phyloP scores from a whole-genome alignment of 78 protist genomes.

The Dictyostelium purpureum region DNA sequence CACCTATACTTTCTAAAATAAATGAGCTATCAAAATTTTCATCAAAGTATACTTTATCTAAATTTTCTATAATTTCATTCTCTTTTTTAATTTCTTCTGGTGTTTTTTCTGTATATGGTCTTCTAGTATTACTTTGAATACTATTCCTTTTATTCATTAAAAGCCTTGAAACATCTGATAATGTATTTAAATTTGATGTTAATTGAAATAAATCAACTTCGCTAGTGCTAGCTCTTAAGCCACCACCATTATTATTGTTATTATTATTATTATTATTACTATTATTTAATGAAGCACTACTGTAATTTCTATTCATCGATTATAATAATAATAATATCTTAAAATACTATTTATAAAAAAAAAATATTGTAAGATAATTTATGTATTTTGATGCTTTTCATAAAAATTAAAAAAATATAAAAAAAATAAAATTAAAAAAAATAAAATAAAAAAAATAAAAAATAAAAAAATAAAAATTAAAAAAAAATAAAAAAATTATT shows the following conservation, averaged over 20 bases:
- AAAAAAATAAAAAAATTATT: no score
- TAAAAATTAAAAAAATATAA: no score
- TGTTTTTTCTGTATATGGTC: constrained; percentile 13
- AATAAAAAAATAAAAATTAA: no score
- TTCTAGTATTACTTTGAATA: not conserved
- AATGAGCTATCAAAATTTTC: constrained; percentile 20
- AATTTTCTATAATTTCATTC: constrained; percentile 7
- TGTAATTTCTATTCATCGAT: no score
- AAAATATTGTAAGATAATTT: no score
- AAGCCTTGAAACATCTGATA: constrained; percentile 26
- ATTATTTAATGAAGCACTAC: not conserved
- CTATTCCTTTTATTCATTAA: not conserved
- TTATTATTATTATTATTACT: not conserved
- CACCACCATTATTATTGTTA: not conserved
- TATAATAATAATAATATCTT: no score
- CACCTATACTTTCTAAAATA: constrained; percentile 14
- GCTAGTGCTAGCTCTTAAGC: not conserved
- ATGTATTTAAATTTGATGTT: constrained; percentile 51
- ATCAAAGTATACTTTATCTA: constrained; percentile 30
- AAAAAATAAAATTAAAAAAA: no score
- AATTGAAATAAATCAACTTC: constrained; percentile 48
- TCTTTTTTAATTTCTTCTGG: constrained; percentile 42
- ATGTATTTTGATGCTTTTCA: no score
- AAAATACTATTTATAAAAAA: no score
- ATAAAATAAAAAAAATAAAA: no score